Base-by-base conservation (phyloP, 2,329 filamentous ascomycete genomes). In the Trichoderma sp. region DNA sequence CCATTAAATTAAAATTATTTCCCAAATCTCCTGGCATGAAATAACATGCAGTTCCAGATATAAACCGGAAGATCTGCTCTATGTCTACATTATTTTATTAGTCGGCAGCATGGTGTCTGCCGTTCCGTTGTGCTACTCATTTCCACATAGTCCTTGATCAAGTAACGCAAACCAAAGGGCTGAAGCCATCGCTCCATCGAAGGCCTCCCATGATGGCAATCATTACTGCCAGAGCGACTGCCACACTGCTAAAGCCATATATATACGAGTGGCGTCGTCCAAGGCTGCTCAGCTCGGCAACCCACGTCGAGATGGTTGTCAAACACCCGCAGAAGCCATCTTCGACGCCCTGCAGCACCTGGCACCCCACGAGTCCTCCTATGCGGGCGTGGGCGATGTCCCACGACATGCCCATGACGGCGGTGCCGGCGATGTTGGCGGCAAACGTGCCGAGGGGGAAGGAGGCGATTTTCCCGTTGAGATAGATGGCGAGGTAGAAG, bases 391-490 rank as follows among this genome's bases (percentile, higher is more conserved):
- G 93, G 71, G 93, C 91, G 60, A 97, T 80, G 74, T 96, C 91
- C 81, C 87, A 97, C 34, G 88, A 86, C 84, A 93, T 89, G 15
- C 87, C 93, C 59, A 96, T 78, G 17, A 97, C 78, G 0, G 85
- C 85, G 0, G 92, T 93, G 5, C 94, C 94, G 15, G 90, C 76
- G 5, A 96, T 82, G 74, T 98, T 98, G 32, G 91, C 92, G 0
- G 82, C 80, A 73, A 97, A 97, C 0, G 94, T 98, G 2, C 94
- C 94, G 0, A 97, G 78, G 0, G 94, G 94, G 72, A 97, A 97
- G 0, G 84, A 80, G 0, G 87, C 78, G 0, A 88, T 72, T 22
- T 87, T 82, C 0, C 85, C 81, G 73, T 97, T 97, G n/a, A 97
- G 84, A 27, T 82, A 78, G 7, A 91, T 75, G 0, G 91, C 91